Conservation (phyloP, 208 protist genomes). For the Leishmania mexicana region DNA sequence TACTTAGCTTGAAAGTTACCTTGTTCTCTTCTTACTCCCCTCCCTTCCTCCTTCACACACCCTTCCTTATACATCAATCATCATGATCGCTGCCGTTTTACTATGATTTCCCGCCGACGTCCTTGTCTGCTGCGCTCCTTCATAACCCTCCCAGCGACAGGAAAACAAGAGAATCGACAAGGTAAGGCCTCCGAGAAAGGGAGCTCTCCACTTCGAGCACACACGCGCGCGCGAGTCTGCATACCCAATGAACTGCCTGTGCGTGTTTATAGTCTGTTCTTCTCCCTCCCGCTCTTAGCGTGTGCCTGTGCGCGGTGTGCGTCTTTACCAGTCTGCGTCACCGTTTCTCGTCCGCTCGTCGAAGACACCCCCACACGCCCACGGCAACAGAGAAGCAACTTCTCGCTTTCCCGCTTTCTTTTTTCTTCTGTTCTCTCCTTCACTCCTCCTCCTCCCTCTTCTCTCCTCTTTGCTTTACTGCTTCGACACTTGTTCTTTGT, state of each 20-base stretch:
- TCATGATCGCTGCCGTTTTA: not conserved
- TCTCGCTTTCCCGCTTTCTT: not conserved
- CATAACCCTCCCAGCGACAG: conserved; percentile 16
- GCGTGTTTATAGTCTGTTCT: not conserved
- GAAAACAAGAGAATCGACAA: not conserved
- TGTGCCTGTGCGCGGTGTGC: not conserved
- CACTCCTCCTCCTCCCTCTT: not conserved
- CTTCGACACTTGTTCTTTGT: not conserved
- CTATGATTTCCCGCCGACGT: not conserved
- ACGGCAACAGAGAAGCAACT: not conserved
- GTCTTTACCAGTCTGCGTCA: not conserved
- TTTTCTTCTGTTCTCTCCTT: not conserved
- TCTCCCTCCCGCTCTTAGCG: not conserved
- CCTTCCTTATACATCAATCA: conserved; percentile 7
- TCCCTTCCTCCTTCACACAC: not conserved
- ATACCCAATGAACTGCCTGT: not conserved
- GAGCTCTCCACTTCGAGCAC: not conserved
- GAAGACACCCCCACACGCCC: not conserved
- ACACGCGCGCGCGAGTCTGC: not conserved
- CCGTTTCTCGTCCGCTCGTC: not conserved
- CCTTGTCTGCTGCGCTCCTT: conserved; percentile 10
- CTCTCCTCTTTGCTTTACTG: not conserved
- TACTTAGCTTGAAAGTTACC: conserved; percentile 19
- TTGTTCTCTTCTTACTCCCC: conserved; percentile 4
- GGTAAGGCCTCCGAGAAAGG: not conserved